These are phyloP conservation scores for Eruca vesicaria DNA, from an alignment of 441 rosid genomes.

Conservation along the genomic window DNA sequence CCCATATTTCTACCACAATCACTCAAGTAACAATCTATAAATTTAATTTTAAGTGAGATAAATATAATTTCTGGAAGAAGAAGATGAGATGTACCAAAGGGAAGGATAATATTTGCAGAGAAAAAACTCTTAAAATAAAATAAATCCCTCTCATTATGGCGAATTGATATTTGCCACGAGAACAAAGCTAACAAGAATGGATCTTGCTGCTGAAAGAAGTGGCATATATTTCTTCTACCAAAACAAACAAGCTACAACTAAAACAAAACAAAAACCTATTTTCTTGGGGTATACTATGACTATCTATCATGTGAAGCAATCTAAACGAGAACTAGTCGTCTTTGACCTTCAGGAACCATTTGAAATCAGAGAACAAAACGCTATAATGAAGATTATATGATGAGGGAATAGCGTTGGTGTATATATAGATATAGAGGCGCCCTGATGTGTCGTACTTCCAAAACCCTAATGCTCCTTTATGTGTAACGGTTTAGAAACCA, in stretches of 20 bases:
- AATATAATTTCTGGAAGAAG: background rate
- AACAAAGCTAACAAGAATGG: constrained; percentile 37
- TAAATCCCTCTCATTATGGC: constrained; percentile 9
- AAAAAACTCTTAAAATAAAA: background rate
- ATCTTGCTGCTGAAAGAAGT: constrained; percentile 41
- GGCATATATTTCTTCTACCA: constrained; percentile 12
- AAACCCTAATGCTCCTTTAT: constrained; percentile 10
- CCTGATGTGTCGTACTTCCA: background rate
- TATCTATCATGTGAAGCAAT: background rate
- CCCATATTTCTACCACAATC: background rate
- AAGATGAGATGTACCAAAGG: constrained; percentile 22
- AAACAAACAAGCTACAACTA: background rate
- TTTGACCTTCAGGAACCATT: background rate
- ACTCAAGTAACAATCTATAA: background rate
- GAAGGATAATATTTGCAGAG: constrained; percentile 1
- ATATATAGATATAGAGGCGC: constrained; percentile 3
- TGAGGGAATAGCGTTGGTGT: background rate
- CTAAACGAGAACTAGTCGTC: background rate
- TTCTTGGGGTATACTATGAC: background rate
- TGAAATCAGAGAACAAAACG: background rate
- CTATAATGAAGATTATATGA: background rate
- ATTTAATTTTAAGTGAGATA: background rate
- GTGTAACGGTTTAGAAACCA: background rate
- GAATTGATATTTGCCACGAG: constrained; percentile 33
- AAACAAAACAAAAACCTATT: background rate